phyloP scores from a whole-genome alignment of 2,329 filamentous ascomycete species.

The Ophiostoma populinum region DNA sequence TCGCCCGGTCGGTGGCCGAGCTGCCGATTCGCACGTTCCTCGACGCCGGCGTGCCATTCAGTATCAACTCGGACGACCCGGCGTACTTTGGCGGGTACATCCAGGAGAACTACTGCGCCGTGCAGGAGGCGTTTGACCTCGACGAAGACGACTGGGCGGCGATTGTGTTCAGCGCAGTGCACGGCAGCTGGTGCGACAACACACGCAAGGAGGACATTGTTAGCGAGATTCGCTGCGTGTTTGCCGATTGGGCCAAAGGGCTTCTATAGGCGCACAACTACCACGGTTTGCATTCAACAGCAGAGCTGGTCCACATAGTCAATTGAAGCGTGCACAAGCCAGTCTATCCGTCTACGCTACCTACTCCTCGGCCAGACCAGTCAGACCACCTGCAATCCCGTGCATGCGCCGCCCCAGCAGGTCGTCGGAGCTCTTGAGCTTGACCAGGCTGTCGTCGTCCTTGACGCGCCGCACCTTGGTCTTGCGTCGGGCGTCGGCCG shows the following conservation, averaged over 20 bases:
- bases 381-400: conserved; percentile 35
- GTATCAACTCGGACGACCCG: conserved; percentile 58
- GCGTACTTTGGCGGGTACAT: conserved; percentile 65
- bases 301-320: too few species aligned
- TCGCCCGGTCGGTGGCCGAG: conserved; percentile 31
- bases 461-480: conserved; percentile 17
- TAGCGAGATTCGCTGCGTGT: conserved; percentile 23
- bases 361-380: conserved; percentile 27
- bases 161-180: conserved; percentile 44
- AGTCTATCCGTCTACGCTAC: not conserved
- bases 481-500: not conserved
- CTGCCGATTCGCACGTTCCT: conserved; percentile 47
- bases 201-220: conserved; percentile 44
- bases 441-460: conserved; percentile 27
- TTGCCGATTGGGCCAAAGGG: conserved; percentile 11
- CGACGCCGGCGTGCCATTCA: conserved; percentile 47
- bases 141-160: conserved; percentile 46
- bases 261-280: too few species aligned
- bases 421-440: conserved; percentile 40
- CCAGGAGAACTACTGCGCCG: conserved; percentile 56
- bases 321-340: not conserved
- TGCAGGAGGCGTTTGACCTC: conserved; percentile 54
- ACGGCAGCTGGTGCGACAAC: conserved; percentile 52
- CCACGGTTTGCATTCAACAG: too few species aligned
- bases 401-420: conserved; percentile 40